phyloP scores from a whole-genome alignment of 495 filamentous ascomycete genomes.

The Penicillium maclennaniae region DNA sequence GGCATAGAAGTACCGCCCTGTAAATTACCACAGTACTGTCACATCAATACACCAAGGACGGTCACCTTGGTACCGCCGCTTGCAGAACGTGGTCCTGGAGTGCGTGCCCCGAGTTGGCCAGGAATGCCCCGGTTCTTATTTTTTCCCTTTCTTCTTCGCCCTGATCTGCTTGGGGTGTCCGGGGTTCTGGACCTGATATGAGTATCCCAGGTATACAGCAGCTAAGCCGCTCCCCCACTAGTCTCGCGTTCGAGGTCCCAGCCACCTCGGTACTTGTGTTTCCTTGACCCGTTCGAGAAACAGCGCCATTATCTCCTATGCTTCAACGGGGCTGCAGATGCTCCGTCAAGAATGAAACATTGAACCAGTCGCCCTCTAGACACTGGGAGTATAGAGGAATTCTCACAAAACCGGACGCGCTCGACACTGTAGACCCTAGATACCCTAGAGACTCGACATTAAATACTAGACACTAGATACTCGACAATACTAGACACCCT shows the following conservation, averaged over 20 bases:
- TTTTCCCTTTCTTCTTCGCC: neutral
- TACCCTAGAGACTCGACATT: no score
- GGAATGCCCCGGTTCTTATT: slow-evolving; percentile 19
- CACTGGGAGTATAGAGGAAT: no score
- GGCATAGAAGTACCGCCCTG: slow-evolving; percentile 4
- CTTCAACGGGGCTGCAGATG: slow-evolving; percentile 3
- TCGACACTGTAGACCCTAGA: no score
- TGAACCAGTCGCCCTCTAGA: no score
- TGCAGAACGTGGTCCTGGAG: slow-evolving; percentile 29
- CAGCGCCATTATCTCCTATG: neutral
- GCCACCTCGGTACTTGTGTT: neutral
- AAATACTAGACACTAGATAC: no score
- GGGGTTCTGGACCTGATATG: slow-evolving; percentile 15
- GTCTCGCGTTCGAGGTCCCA: neutral
- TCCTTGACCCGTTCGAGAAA: neutral
- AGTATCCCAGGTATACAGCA: neutral
- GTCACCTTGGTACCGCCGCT: slow-evolving; percentile 21
- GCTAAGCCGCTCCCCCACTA: neutral
- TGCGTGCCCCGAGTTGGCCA: slow-evolving; percentile 23
- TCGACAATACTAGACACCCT: no score
- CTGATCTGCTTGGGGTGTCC: neutral
- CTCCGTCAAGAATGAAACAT: neutral
- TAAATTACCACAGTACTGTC: slow-evolving; percentile 17
- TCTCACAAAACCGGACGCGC: no score
- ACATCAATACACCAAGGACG: slow-evolving; percentile 4